Conservation (phyloP, 768 basidiomycete species). For the Mycena alexandri region DNA sequence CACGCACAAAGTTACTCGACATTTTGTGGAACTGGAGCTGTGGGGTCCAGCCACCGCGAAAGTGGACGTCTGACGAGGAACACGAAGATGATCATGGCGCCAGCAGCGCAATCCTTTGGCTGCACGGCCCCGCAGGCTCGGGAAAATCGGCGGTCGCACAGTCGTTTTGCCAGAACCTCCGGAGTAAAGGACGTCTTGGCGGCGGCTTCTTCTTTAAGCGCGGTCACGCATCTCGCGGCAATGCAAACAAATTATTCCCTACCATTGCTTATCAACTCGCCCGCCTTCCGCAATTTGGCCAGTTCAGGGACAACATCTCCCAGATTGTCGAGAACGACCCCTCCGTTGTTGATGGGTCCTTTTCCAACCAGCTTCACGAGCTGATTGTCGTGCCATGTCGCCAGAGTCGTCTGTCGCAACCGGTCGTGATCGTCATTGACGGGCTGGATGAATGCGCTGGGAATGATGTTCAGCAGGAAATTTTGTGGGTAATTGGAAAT, state of each 20-base stretch:
- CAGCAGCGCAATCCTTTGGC: slow-evolving; percentile 27
- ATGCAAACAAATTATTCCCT: slow-evolving; percentile 32
- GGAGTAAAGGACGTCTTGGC: slow-evolving; percentile 20
- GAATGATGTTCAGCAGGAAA: too few relatives aligned
- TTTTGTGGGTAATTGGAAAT: too few relatives aligned
- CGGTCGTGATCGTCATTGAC: too few relatives aligned
- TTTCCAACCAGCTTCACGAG: background rate
- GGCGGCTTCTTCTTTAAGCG: too few relatives aligned
- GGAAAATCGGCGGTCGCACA: slow-evolving; percentile 47
- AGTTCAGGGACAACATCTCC: background rate
- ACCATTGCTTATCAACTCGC: slow-evolving; percentile 33
- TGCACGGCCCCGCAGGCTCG: too few relatives aligned
- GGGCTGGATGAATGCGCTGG: too few relatives aligned
- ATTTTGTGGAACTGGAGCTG: too few relatives aligned
- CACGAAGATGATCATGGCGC: too few relatives aligned
- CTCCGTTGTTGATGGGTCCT: background rate
- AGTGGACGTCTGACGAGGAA: too few relatives aligned
- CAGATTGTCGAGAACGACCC: slow-evolving; percentile 9
- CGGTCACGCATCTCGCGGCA: slow-evolving; percentile 5
- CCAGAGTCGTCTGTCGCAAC: slow-evolving; percentile 4
- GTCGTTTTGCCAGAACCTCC: slow-evolving; percentile 42
- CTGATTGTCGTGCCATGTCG: slow-evolving; percentile 1
- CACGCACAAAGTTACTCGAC: too few relatives aligned
- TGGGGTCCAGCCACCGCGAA: too few relatives aligned
- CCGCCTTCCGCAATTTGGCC: slow-evolving; percentile 10